Conservation (phyloP, 768 basidiomycete genomes). For the Podaxis pistillaris region DNA sequence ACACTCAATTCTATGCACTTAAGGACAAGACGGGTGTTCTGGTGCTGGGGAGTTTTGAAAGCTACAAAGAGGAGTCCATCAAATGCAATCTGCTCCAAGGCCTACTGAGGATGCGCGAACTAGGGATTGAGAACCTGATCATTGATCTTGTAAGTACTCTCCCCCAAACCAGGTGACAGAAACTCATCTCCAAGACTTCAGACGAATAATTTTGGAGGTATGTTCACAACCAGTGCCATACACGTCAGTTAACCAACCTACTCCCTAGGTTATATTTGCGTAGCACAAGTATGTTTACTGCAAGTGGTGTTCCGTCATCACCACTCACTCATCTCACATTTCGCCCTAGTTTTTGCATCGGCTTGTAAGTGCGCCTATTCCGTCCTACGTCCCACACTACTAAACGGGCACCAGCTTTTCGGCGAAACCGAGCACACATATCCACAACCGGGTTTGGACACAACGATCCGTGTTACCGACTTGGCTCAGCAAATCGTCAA, state of each 20-base stretch:
- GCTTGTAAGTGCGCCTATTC: slow-evolving; percentile 29
- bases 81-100: slow-evolving; percentile 43
- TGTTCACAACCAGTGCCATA: not conserved
- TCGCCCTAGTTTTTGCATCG: slow-evolving; percentile 41
- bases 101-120: slow-evolving; percentile 41
- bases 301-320: not conserved
- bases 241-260: not conserved
- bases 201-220: slow-evolving; percentile 46
- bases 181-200: slow-evolving; percentile 18
- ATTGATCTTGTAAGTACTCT: slow-evolving; percentile 50
- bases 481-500: slow-evolving; percentile 51
- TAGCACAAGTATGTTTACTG: slow-evolving; percentile 47
- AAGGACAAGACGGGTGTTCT: slow-evolving; percentile 51
- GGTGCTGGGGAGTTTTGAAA: slow-evolving; percentile 52
- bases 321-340: not conserved
- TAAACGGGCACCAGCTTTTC: slow-evolving; percentile 35
- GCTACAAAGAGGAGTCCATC: slow-evolving; percentile 27
- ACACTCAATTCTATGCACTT: slow-evolving; percentile 56
- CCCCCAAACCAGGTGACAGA: not conserved
- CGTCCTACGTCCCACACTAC: not conserved
- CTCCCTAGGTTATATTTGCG: slow-evolving; percentile 48
- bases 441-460: slow-evolving; percentile 56
- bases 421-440: slow-evolving; percentile 50
- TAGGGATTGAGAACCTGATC: slow-evolving; percentile 51
- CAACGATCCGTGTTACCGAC: slow-evolving; percentile 43